phyloP scores from a whole-genome alignment of 2,329 filamentous ascomycete genomes.

The Scedosporium minutisporum region DNA sequence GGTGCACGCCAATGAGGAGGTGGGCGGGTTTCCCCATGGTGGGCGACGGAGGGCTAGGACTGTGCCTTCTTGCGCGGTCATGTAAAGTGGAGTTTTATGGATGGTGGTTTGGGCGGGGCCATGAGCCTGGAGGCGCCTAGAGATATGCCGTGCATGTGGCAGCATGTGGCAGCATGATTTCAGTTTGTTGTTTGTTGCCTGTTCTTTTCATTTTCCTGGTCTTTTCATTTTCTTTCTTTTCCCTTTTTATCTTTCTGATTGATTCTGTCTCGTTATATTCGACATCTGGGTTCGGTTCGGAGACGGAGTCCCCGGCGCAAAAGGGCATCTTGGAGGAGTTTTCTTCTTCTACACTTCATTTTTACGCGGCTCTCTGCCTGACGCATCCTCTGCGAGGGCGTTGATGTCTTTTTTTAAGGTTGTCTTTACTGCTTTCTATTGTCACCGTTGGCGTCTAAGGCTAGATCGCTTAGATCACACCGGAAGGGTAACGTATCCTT shows the following conservation, averaged over 20 bases:
- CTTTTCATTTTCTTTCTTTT: neutral
- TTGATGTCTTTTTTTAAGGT: too few relatives aligned
- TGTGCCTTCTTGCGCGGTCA: slow-evolving; percentile 50
- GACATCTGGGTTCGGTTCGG: too few relatives aligned
- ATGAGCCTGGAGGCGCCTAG: neutral
- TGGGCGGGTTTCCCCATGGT: slow-evolving; percentile 43
- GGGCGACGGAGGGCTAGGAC: slow-evolving; percentile 55
- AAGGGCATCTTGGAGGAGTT: neutral
- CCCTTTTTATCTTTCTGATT: neutral
- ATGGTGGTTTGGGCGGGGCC: neutral
- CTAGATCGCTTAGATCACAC: neutral
- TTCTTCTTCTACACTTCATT: neutral
- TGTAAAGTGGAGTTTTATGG: slow-evolving; percentile 34
- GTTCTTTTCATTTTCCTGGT: neutral
- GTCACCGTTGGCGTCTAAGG: neutral
- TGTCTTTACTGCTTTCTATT: too few relatives aligned
- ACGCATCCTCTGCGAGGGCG: too few relatives aligned
- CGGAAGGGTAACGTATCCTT: neutral
- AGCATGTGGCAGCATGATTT: neutral
- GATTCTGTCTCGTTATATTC: neutral
- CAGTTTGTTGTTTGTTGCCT: neutral
- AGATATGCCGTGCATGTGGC: too few relatives aligned
- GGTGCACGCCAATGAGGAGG: slow-evolving; percentile 73
- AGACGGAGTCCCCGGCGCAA: too few relatives aligned
- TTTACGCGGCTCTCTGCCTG: too few relatives aligned